Evolutionary conservation across 2,329 filamentous ascomycete species (phyloP), one percentile per base, ranked within the genome.

Genomic region (Triangularia verruculosa): DNA sequence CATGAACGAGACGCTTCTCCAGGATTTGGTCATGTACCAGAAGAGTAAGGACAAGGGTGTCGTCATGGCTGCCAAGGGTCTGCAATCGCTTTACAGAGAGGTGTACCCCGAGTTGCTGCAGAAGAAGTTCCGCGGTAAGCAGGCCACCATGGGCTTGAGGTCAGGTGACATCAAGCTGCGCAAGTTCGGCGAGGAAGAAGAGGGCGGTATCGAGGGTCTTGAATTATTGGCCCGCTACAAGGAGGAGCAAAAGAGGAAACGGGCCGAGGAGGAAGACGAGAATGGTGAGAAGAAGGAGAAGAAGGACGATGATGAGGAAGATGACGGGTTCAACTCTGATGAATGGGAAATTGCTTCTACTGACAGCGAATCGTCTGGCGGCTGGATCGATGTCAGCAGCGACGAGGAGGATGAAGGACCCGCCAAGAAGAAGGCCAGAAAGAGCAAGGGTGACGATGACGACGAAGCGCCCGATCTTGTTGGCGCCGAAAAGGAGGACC

Each of bases 41-140:
- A 97, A 96, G 81, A 96, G 92, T 74, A 99, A 99, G 75, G 95
- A 99, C 74, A 99, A 98, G 81, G 93, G 94, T 64, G 91, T 95
- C n/a, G 93, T 96, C 86, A 98, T 99, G 95, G 95, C 95, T 7
- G 93, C 94, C 13, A 94, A 95, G 75, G 94, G 95, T 67, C 81
- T 99, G 6, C 81, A 99, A 51, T 92, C 92, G 24, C 82, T 99
- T 5, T 99, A 96, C 80, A 84, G 95, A 70, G 93, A 98, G 73
- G 90, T 97, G 13, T 93, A 90, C 34, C 92, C 95, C 0, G 91
- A 96, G 69, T 85, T 98, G 79, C 80, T 99, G 64, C 90, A 89
- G 77, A 96, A 92, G 82, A 87, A 90, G 72, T 95, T 97, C 74
- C 87, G 95, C 70, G 95, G 95, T 71, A 96, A 96, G 80, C 88